Conservation (phyloP, 768 basidiomycete species). For the Tricholoma hemisulphureum region DNA sequence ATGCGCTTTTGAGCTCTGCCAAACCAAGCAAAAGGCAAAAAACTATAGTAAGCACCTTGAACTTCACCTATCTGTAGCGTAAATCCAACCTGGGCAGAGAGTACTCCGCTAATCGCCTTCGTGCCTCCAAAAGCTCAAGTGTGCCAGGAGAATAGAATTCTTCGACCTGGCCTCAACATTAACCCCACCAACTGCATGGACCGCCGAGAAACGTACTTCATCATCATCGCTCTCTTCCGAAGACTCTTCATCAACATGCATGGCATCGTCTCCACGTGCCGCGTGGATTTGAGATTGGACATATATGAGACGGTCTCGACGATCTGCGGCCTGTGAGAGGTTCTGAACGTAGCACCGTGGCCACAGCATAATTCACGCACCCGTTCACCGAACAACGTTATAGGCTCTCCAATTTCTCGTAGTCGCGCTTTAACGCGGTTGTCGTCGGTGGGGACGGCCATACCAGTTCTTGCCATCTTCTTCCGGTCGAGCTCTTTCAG, state of each 20-base stretch:
- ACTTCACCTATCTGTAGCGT: slow-evolving; percentile 50
- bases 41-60: slow-evolving; percentile 77
- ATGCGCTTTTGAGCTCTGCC: slow-evolving; percentile 93
- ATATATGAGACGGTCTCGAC: slow-evolving; percentile 92
- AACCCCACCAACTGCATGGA: not conserved
- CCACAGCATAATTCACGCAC: slow-evolving; percentile 50
- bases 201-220: slow-evolving; percentile 47
- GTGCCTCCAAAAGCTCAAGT: slow-evolving; percentile 79
- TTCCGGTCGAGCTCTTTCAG: slow-evolving; percentile 96
- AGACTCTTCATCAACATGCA: slow-evolving; percentile 70
- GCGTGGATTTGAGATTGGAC: slow-evolving; percentile 92
- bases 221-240: slow-evolving; percentile 76
- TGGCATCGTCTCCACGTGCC: slow-evolving; percentile 78
- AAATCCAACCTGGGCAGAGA: slow-evolving; percentile 92
- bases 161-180: slow-evolving; percentile 56
- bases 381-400: slow-evolving; percentile 96
- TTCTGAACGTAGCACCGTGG: slow-evolving; percentile 9
- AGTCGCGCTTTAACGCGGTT: slow-evolving; percentile 85
- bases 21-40: slow-evolving; percentile 37
- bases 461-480: slow-evolving; percentile 80
- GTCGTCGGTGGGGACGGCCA: slow-evolving; percentile 98
- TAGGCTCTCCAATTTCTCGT: slow-evolving; percentile 93
- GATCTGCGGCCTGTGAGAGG: slow-evolving; percentile 78
- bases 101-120: slow-evolving; percentile 86
- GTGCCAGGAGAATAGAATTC: slow-evolving; percentile 96